Percentiles rank a stretch among this genome's conserved stretches.
These are phyloP conservation scores for Aureobasidium uvarum DNA, from an alignment of 2,329 filamentous ascomycete genomes.

Conservation along the genomic window DNA sequence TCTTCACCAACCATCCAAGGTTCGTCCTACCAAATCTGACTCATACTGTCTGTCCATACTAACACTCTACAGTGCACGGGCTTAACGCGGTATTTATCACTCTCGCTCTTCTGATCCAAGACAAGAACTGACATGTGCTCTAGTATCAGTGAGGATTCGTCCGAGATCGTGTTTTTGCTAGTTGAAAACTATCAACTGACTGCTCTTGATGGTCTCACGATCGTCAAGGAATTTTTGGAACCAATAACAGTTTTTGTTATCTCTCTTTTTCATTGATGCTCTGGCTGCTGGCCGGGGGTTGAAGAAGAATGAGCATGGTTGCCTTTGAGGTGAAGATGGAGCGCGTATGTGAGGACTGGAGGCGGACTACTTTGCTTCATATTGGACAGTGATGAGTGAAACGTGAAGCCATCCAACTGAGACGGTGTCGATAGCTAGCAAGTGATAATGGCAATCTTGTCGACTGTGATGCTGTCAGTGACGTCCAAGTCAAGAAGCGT, in stretches of 20 bases:
- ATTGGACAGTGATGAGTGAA: background rate
- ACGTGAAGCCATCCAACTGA: too few species aligned
- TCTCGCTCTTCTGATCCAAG: background rate
- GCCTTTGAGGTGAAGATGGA: background rate
- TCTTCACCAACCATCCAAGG: conserved; percentile 13
- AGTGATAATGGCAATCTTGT: background rate
- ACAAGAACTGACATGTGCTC: background rate
- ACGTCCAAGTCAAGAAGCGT: background rate
- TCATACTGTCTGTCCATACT: background rate
- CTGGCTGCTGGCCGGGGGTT: conserved; percentile 45
- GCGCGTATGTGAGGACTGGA: background rate
- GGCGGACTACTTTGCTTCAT: background rate
- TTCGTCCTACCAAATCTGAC: background rate
- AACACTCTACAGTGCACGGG: conserved; percentile 2
- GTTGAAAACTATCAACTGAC: conserved; percentile 83
- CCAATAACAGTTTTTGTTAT: conserved; percentile 33
- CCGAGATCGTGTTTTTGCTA: conserved; percentile 87
- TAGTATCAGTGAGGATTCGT: conserved; percentile 77
- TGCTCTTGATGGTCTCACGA: conserved; percentile 66
- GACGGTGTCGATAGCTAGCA: background rate
- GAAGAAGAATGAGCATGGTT: conserved; percentile 46
- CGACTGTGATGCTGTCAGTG: background rate
- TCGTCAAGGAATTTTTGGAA: conserved; percentile 78
- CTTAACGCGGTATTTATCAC: background rate
- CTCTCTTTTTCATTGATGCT: conserved; percentile 52